Conservation (phyloP, 73 alveolate genomes). For the Paramecium tetraurelia region DNA sequence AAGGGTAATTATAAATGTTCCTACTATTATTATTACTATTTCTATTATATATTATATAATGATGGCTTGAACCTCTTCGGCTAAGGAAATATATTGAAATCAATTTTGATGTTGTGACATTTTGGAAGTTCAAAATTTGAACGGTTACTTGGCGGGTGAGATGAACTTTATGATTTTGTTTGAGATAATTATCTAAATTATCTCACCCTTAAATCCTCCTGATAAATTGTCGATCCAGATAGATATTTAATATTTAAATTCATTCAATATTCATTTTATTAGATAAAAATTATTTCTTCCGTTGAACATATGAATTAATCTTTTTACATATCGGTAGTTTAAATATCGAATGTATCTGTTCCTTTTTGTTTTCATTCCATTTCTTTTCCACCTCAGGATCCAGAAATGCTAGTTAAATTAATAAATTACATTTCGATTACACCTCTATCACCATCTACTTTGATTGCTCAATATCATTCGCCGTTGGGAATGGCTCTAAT, state of each 20-base stretch:
- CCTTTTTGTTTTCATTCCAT: background rate
- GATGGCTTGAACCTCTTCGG: background rate
- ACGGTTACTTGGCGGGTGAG: background rate
- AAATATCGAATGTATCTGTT: background rate
- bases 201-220: background rate
- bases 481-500: background rate
- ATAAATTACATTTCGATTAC: background rate
- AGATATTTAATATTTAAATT: background rate
- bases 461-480: background rate
- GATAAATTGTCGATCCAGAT: background rate
- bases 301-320: background rate
- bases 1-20: background rate
- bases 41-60: background rate
- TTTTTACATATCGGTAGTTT: background rate
- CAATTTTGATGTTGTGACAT: background rate
- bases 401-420: background rate
- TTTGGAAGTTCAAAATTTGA: background rate
- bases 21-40: background rate
- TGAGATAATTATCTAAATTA: background rate
- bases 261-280: slow-evolving; percentile 17
- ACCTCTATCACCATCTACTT: background rate
- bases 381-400: background rate
- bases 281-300: background rate
- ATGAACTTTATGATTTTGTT: background rate
- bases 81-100: background rate